Evolutionary conservation across 2,329 filamentous ascomycete genomes (phyloP).

Genomic region (Trichophaea hybrida): DNA sequence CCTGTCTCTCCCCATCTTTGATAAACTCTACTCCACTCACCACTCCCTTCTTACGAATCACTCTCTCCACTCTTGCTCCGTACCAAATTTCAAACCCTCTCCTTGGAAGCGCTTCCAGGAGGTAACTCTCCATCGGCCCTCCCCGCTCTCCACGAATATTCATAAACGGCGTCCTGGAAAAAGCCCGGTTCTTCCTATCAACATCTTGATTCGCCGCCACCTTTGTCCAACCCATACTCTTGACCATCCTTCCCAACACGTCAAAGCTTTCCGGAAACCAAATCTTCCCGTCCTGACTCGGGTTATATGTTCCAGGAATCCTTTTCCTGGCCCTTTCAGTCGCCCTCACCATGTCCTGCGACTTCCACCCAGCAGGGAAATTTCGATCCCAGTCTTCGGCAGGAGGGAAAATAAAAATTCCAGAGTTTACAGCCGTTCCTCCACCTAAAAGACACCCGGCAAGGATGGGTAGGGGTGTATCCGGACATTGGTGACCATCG

Average conservation of each 20-base stretch:
- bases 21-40: constrained; percentile 53
- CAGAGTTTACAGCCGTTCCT: constrained; percentile 50
- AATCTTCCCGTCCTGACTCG: constrained; percentile 49
- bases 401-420: constrained; percentile 43
- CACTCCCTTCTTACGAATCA: constrained; percentile 48
- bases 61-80: constrained; percentile 49
- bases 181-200: constrained; percentile 50
- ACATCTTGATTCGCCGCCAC: constrained; percentile 46
- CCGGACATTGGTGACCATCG: constrained; percentile 48
- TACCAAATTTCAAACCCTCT: constrained; percentile 53
- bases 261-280: constrained; percentile 53
- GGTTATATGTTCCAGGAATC: constrained; percentile 52
- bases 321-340: constrained; percentile 48
- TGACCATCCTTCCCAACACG: constrained; percentile 45
- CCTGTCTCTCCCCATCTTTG: constrained; percentile 39
- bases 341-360: constrained; percentile 44
- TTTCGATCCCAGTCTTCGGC: constrained; percentile 51
- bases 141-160: constrained; percentile 50
- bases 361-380: constrained; percentile 57
- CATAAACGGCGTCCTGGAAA: constrained; percentile 51
- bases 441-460: constrained; percentile 56
- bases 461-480: constrained; percentile 47
- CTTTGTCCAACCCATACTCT: constrained; percentile 45
- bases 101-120: constrained; percentile 44
- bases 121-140: constrained; percentile 56